Evolutionary conservation across 176 grass and related monocot species (phyloP).

Genomic region (Elaeis guineensis): DNA sequence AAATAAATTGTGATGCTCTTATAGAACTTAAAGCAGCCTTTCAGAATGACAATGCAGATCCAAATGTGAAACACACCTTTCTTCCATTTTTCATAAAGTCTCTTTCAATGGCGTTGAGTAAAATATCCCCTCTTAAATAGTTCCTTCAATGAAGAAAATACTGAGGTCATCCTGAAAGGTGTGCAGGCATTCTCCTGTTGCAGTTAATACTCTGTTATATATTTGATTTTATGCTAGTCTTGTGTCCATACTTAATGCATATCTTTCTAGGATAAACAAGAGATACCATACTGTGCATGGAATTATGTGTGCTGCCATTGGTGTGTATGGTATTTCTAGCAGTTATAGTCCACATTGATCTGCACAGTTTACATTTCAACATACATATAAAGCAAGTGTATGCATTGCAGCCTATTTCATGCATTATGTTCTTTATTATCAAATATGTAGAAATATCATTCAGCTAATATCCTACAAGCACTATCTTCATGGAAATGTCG

Average conservation of each 20-base stretch:
- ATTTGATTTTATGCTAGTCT: slow-evolving; percentile 1
- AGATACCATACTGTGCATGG: no score
- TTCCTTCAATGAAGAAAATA: slow-evolving; percentile 62
- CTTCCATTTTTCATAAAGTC: slow-evolving; percentile 94
- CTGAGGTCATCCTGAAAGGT: slow-evolving; percentile 88
- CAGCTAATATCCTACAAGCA: no score
- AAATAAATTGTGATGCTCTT: slow-evolving; percentile 89
- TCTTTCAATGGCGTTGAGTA: slow-evolving; percentile 71
- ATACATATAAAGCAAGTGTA: no score
- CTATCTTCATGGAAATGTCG: no score
- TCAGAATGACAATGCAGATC: slow-evolving; percentile 69
- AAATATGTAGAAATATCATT: no score
- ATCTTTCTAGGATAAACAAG: background rate
- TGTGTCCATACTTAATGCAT: background rate
- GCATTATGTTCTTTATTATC: no score
- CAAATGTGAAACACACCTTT: slow-evolving; percentile 78
- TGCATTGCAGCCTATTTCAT: no score
- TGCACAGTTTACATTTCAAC: no score
- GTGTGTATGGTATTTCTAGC: no score
- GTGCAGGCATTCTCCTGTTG: background rate
- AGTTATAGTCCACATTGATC: no score
- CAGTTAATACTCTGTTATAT: background rate
- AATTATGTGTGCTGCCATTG: no score
- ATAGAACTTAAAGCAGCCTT: slow-evolving; percentile 60
- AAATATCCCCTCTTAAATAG: slow-evolving; percentile 87